phyloP scores from a whole-genome alignment of 2,329 filamentous ascomycete species.

The Neonectria faginata region DNA sequence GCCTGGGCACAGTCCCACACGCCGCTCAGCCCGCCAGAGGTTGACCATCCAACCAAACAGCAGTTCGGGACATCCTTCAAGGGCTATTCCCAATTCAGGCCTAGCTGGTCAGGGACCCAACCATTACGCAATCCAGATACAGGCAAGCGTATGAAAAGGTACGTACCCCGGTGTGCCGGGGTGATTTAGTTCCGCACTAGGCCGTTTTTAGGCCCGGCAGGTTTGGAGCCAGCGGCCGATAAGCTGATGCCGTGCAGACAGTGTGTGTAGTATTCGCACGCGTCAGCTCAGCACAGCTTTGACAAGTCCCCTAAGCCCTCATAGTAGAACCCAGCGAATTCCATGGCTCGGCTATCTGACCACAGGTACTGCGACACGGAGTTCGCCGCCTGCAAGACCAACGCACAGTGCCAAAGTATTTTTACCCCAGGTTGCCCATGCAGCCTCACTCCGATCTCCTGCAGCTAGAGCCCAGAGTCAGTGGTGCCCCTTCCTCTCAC shows the following conservation, averaged over 20 bases:
- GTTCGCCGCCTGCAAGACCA: conserved; percentile 35
- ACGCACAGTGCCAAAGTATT: conserved; percentile 41
- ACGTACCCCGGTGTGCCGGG: conserved; percentile 23
- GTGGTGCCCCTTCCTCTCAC: conserved; percentile 45
- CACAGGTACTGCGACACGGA: conserved; percentile 36
- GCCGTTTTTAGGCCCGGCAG: conserved; percentile 41
- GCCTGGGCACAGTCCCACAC: conserved; percentile 39
- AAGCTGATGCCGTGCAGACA: conserved; percentile 47
- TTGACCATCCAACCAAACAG: conserved; percentile 45
- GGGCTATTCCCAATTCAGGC: conserved; percentile 33
- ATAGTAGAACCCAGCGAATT: not conserved
- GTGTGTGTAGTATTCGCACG: conserved; percentile 32
- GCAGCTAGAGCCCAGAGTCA: conserved; percentile 45
- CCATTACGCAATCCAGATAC: conserved; percentile 40
- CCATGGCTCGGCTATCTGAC: conserved; percentile 26
- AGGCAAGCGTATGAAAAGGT: conserved; percentile 33
- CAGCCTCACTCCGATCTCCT: conserved; percentile 44
- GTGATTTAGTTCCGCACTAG: conserved; percentile 38
- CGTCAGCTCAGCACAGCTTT: conserved; percentile 2
- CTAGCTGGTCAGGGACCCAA: conserved; percentile 36
- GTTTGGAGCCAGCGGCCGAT: conserved; percentile 42
- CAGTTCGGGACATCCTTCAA: conserved; percentile 26
- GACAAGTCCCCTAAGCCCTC: not conserved
- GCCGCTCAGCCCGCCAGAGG: conserved; percentile 31
- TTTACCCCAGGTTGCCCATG: conserved; percentile 44